These are phyloP conservation scores for Pichia ethanolica DNA, from an alignment of 805 yeast genomes.

Conservation along the genomic window DNA sequence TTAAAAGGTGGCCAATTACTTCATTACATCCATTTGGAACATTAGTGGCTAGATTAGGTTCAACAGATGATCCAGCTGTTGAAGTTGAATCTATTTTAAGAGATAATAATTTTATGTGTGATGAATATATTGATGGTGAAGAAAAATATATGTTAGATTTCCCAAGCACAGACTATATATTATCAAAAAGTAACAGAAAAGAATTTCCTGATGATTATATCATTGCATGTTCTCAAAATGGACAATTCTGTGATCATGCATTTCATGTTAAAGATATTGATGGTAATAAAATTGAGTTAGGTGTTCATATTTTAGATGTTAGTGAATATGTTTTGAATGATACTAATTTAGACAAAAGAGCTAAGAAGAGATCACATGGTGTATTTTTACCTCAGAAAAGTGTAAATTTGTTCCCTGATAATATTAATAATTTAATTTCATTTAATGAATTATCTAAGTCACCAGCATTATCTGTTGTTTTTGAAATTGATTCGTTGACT, in stretches of 20 bases:
- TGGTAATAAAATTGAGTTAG: conserved; percentile 63
- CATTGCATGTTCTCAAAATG: conserved; percentile 54
- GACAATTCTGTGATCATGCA: conserved; percentile 64
- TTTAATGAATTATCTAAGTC: conserved; percentile 53
- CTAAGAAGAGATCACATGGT: conserved; percentile 83
- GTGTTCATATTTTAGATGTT: conserved; percentile 80
- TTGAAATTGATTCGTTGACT: conserved; percentile 66
- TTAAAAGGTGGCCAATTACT: conserved; percentile 98
- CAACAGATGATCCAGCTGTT: conserved; percentile 64
- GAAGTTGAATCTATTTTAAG: conserved; percentile 85
- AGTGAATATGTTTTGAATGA: conserved; percentile 66
- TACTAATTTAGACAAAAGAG: conserved; percentile 75
- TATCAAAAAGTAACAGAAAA: conserved; percentile 36
- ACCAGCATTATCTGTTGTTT: conserved; percentile 69
- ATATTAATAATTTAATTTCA: conserved; percentile 51
- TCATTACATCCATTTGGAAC: conserved; percentile 98
- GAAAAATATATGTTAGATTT: conserved; percentile 31
- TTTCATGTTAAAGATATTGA: conserved; percentile 64
- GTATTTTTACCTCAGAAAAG: conserved; percentile 78
- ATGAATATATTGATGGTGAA: conserved; percentile 56
- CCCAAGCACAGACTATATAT: conserved; percentile 29
- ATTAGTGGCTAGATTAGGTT: conserved; percentile 77
- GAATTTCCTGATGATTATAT: conserved; percentile 54
- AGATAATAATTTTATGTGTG: conserved; percentile 76
- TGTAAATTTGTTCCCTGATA: conserved; percentile 60